Percentiles rank a stretch among this genome's conserved stretches.
Conservation (phyloP, 1,284 basidiomycete genomes). For the Ganoderma sinense region DNA sequence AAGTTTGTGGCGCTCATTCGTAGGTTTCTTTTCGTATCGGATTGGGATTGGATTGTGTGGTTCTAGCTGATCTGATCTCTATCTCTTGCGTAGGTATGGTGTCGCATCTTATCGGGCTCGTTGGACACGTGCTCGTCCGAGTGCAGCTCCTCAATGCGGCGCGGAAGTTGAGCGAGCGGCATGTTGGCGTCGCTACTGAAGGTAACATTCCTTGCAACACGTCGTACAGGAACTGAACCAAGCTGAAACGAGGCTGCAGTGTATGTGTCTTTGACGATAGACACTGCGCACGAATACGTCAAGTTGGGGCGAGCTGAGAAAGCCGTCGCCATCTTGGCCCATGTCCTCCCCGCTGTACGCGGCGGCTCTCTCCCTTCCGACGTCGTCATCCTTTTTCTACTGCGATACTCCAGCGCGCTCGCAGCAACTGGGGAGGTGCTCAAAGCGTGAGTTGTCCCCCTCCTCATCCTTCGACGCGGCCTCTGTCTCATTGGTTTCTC, state of each 20-base stretch:
- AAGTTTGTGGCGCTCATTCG: slow-evolving; percentile 59
- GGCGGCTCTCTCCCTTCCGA: slow-evolving; percentile 54
- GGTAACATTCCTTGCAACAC: slow-evolving; percentile 46
- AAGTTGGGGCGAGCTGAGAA: slow-evolving; percentile 78
- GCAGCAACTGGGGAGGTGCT: slow-evolving; percentile 66
- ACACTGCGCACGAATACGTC: slow-evolving; percentile 81
- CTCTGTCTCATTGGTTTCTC: background rate
- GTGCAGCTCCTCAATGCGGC: slow-evolving; percentile 47
- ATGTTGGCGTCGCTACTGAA: slow-evolving; percentile 48
- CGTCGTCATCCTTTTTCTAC: slow-evolving; percentile 59
- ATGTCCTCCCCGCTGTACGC: slow-evolving; percentile 56
- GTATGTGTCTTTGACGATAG: slow-evolving; percentile 69
- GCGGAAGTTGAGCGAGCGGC: slow-evolving; percentile 38
- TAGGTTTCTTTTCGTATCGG: slow-evolving; percentile 38
- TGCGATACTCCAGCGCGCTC: slow-evolving; percentile 74
- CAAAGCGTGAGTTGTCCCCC: slow-evolving; percentile 63
- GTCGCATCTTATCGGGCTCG: slow-evolving; percentile 72
- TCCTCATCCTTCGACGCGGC: background rate
- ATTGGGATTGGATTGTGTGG: too few species aligned
- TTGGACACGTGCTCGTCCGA: slow-evolving; percentile 53
- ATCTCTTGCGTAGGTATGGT: slow-evolving; percentile 57
- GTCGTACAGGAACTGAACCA: background rate
- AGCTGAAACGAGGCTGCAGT: slow-evolving; percentile 55
- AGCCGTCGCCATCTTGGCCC: slow-evolving; percentile 69
- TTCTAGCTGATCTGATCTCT: slow-evolving; percentile 9